Evolutionary conservation across 108 stramenopile species (phyloP), one percentile per base, ranked within the genome.

Genomic region (Conticribra weissflogii): DNA sequence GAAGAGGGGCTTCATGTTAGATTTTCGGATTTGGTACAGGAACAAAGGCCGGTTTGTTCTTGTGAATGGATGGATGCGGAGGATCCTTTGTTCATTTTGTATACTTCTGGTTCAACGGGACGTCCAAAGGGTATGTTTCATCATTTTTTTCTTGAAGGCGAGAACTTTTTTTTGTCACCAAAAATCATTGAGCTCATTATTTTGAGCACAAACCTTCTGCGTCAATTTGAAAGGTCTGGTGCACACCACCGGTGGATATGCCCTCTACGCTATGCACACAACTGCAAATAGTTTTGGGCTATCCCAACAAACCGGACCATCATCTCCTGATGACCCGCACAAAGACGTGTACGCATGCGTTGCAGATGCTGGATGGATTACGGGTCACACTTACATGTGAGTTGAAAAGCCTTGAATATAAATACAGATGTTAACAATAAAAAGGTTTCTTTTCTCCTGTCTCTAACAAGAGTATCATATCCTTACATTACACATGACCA

Each of bases 351-450:
- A 93, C 79, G 97, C 97, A 0, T 99, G 98, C 74, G 97, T 99
- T 15, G 97, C 97, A 0, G 96, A 97, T 73, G 88, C 89, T 47
- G 97, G 97, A 21, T 98, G 98, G 97, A 98, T 99, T 66, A 98
- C 98, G 14, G 97, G 97, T 5, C 97, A 98, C 69, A 88, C 91
- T n/a, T 98, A 98, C 82, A 96, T 97, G n/a, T n/a, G n/a, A n/a
- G n/a, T n/a, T n/a, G n/a, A n/a, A n/a, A n/a, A n/a, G n/a, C n/a
- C n/a, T n/a, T n/a, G n/a, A n/a, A n/a, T n/a, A n/a, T n/a, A n/a
- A n/a, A n/a, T n/a, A n/a, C n/a, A n/a, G n/a, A n/a, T n/a, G n/a
- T n/a, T n/a, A n/a, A n/a, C n/a, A n/a, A n/a, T n/a, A n/a, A n/a
- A n/a, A n/a, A n/a, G n/a, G n/a, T n/a, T n/a, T n/a, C n/a, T n/a